Base-by-base conservation (phyloP, 768 basidiomycete genomes). In the Obba rivulosa region DNA sequence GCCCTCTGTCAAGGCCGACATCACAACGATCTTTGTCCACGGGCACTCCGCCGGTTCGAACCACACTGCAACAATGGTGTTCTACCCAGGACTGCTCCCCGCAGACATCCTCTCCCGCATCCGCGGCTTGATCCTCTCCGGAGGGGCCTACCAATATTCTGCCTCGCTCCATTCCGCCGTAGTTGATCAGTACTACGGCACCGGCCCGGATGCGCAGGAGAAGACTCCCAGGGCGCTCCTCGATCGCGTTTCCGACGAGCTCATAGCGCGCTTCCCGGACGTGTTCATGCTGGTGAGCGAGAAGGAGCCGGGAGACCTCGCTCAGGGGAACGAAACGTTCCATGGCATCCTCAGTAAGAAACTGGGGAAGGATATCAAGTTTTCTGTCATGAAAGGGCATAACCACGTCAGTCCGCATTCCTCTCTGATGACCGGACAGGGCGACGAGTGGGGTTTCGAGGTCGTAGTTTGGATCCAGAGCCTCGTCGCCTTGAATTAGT, bases 1-100 rank as follows among this genome's bases (percentile, higher is more conserved):
- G 43, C 38, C 34, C 21, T 35, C 35, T 17, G 46, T 50, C 69
- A 42, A 50, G 22, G 51, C 76, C 0, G 76, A 80, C 55, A 56
- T 67, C 4, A 61, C 70, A 7, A 59, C 57, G 9, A 58, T 82
- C 36, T 74, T 75, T 53, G 40, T 85, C 35, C 66, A 79, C 62
- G 79, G 75, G 0, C 83, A 86, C 62, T 85, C 83, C 1, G 82
- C 80, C 0, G 85, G 85, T 1, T 78, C 76, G 1, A 63, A 68
- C 22, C 76, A 80, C 57, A 55, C 72, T 37, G 63, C 74, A 3
- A 73, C 80, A 16, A 52, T 77, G 44, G 59, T 78, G 34, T 62
- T 78, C 16, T 56, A 71, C 34, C 55, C 65, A n/a, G 51, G 42
- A 8, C 21, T 55, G 38, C 42, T 64, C 20, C 61, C 47, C 9